Evolutionary conservation across 495 filamentous ascomycete species (phyloP), one percentile per base, ranked within the genome.

Genomic region (Darksidea phi): DNA sequence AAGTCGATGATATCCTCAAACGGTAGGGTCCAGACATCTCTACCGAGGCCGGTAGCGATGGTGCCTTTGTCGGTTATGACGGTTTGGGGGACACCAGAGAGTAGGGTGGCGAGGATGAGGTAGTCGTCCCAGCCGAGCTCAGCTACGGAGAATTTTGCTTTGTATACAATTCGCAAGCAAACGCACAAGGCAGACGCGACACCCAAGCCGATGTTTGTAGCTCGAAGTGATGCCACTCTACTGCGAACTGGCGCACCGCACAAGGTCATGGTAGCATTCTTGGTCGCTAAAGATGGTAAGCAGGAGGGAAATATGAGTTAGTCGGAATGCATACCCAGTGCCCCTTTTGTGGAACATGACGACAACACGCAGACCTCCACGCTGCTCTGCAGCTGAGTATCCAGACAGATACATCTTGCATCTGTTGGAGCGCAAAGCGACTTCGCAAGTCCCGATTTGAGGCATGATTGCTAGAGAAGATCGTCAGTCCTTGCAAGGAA

Each of bases 41-140:
- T 56, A 7, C 63, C 63, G 12, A 66, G 20, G n/a, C 61, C 61
- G 36, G 45, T 64, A 1, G 37, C 32, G 10, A 43, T 12, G 7
- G 55, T 53, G 10, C 51, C 59, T 12, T 48, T 21, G 32, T 52
- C 52, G 25, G 17, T 66, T 7, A 61, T 52, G 48, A 66, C 57
- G 21, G 63, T 61, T 2, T 26, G 42, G 0, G 58, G 63, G 3
- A 57, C 37, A 1, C 63, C 57, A n/a, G 23, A 15, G 13, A 66
- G 4, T 15, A 66, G 32, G 13, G 58, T 57, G 12, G 45, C 38
- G 28, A 57, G 24, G 21, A 66, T 53, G 17, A 61, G 38, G 41
- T 43, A 59, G 45, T 66, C 63, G 50, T 66, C 63, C 46, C 18
- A 45, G 1, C 63, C 63, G 15, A 66, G 45, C 21, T 61, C 63